Base-by-base conservation (phyloP, 768 basidiomycete species). In the Mycena rosella region DNA sequence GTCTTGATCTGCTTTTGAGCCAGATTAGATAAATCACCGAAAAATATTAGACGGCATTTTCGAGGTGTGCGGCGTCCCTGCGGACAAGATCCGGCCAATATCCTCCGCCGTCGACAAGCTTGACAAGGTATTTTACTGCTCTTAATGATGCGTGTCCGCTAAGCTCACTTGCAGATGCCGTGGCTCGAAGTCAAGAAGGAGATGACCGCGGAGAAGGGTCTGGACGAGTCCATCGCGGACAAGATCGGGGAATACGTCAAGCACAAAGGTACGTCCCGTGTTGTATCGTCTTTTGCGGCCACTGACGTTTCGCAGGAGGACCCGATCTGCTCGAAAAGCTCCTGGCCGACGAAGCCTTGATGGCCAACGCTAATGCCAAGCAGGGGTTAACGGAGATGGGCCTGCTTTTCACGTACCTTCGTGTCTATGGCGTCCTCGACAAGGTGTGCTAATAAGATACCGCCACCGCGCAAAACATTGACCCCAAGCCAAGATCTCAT, bases 71-170 rank as follows among this genome's bases (percentile, higher is more conserved):
- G 98, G 98, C 60, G 98, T 99, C 6, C 93, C 96, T 0, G 73
- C 82, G 26, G 95, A 95, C 27, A 98, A 96, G 81, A 96, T 94
- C 54, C 88, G 97, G 7, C 83, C 91, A 17, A 99, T 99, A 70
- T 97, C 96, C 0, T 96, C 95, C 18, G 97, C 98, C 0, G 97
- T 99, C 13, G 98, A 99, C 80, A 99, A 99, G 78, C 88, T 99
- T 14, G 98, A 99, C 86, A 99, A 99, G 88, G 93, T 93, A 20
- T 20, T 29, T 45, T 38, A 15, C 24, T 20, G 40, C 42, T 17
- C 42, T 30, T 36, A 59, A 53, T 14, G 8, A 15, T 5, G 26
- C 51, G 27, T 52, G 45, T 44, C 4, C 24, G 29, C 56, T 72
- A 47, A 49, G 56, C 52, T 34, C 27, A 8, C 29, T 62, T 20